Conservation (phyloP, 495 filamentous ascomycete genomes). For the Platismatia glauca region DNA sequence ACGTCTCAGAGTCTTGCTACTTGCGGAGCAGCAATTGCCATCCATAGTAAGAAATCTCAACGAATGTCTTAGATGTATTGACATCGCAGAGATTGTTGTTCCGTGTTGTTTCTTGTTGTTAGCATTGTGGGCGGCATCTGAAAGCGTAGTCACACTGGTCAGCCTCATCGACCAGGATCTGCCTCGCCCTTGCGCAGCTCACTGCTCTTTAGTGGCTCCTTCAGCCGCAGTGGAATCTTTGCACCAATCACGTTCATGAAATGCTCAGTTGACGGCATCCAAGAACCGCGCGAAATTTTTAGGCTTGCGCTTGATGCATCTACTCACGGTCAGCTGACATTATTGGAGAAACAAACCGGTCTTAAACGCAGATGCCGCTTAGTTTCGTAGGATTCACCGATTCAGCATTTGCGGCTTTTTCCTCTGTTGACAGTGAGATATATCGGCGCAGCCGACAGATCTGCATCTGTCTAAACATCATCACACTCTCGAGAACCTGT, state of each 20-base stretch:
- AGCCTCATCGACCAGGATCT: neutral
- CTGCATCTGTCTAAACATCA: neutral
- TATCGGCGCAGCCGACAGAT: slow-evolving; percentile 1
- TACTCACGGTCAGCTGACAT: neutral
- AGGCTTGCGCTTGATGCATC: slow-evolving; percentile 1
- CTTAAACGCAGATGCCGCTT: slow-evolving; percentile 3
- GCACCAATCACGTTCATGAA: neutral
- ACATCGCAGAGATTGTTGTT: neutral
- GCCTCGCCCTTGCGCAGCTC: slow-evolving; percentile 1
- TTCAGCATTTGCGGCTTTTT: neutral
- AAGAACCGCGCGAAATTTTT: slow-evolving; percentile 1
- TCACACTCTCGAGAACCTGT: neutral
- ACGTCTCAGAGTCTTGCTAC: neutral
- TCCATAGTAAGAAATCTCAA: neutral
- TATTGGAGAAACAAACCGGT: neutral
- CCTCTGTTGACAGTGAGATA: neutral
- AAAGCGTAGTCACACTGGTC: neutral
- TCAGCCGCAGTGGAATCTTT: neutral
- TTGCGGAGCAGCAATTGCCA: neutral
- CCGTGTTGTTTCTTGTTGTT: neutral
- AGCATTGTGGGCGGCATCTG: neutral
- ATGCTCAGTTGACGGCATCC: neutral
- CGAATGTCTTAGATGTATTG: neutral
- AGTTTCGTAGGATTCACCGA: neutral
- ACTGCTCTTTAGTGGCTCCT: neutral